Evolutionary conservation across 495 filamentous ascomycete species (phyloP), one percentile per base, ranked within the genome.

Genomic region (Talaromyces wortmannii): DNA sequence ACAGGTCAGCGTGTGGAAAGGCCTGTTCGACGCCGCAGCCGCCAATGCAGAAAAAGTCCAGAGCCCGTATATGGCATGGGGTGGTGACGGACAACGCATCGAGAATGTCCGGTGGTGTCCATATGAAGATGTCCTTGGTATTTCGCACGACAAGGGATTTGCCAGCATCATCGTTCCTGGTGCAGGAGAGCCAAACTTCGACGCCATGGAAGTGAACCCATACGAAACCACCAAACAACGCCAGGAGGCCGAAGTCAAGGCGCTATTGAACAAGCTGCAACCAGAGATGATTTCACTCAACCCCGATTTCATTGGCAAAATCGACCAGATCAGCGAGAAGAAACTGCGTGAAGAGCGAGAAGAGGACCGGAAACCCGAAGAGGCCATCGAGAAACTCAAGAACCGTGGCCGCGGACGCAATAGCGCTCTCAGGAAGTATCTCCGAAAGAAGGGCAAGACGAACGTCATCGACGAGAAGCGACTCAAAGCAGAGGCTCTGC

Each of bases 201-300:
- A 98, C 70, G 87, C 91, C 2, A 77, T 95, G 11, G 95, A 97
- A 67, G 75, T 84, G 53, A 98, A 98, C 72, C 94, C 95, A n/a
- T 97, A 94, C 79, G 95, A 97, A 70, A 96, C 86, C 56, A 82
- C 80, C 55, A 92, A 95, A 67, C 90, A 97, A 73, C 81, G 92
- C 62, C 91, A 92, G 68, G 94, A 98, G 67, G 81, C 77, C n/a
- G 94, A 98, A 65, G 91, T 98, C 58, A 87, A 85, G 67, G 76
- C 79, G 6, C 77, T 98, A 60, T 81, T 98, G 56, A 90, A 91
- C 76, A 98, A 98, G 76, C 75, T 98, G 42, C 85, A 92, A 62
- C 92, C 94, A 11, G 94, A 95, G 63, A 98, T 97, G 92, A 98
- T 98, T 49, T 89, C 90, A 8, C 74, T 97, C 3, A 85, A 97